Evolutionary conservation across 345 rosid species (phyloP).

Genomic region (Firmiana major): DNA sequence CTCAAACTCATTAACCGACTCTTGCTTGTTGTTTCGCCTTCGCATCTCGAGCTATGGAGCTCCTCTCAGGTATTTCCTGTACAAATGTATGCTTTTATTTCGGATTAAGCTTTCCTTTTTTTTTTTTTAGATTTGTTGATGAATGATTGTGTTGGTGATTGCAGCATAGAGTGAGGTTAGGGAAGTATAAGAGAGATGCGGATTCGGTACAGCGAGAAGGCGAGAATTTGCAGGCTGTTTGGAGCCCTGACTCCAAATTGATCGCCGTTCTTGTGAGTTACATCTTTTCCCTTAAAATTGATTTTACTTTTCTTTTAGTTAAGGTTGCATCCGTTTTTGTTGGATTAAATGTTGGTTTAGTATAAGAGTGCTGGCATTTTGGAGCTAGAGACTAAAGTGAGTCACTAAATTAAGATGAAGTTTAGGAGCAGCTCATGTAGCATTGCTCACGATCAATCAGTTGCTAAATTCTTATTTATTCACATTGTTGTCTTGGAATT

Average conservation of each 20-base stretch:
- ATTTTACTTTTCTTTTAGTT: neutral
- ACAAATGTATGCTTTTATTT: neutral
- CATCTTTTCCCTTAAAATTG: neutral
- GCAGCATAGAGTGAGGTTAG: constrained; percentile 89
- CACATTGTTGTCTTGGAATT: neutral
- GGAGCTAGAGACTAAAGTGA: neutral
- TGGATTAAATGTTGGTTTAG: neutral
- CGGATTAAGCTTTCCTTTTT: neutral
- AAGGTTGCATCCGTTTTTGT: neutral
- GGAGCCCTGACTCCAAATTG: constrained; percentile 89
- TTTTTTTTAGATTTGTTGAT: neutral
- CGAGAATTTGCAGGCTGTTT: constrained; percentile 77
- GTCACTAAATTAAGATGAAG: neutral
- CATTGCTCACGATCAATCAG: neutral
- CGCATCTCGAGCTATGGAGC: constrained; percentile 91
- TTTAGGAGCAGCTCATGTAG: neutral
- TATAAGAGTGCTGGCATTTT: neutral
- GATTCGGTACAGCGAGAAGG: constrained; percentile 77
- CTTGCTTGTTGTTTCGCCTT: constrained; percentile 72
- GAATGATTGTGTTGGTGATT: constrained; percentile 1
- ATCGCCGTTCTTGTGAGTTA: constrained; percentile 79
- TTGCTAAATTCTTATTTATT: neutral
- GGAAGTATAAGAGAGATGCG: constrained; percentile 76
- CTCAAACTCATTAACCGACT: constrained; percentile 61
- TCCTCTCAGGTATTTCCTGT: constrained; percentile 51